Conservation (phyloP, 257 asterid species). For the Capsicum rhomboideum region DNA sequence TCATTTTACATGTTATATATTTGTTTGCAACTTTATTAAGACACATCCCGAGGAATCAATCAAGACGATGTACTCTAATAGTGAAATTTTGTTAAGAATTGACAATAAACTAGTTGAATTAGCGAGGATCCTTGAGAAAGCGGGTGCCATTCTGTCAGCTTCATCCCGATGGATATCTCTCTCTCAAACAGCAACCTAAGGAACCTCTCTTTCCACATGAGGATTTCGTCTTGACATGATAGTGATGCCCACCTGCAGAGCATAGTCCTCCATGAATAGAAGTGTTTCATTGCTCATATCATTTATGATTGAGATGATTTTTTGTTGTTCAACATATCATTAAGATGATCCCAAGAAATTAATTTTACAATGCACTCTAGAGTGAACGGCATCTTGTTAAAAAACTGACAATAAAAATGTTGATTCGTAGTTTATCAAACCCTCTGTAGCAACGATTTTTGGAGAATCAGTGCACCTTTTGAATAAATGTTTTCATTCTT, state of each 20-base stretch:
- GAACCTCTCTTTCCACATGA: no score
- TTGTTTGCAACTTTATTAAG: neutral
- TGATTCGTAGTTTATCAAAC: neutral
- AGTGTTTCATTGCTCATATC: neutral
- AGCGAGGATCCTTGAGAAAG: no score
- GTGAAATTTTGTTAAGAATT: neutral
- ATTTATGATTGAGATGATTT: neutral
- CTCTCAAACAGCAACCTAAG: no score
- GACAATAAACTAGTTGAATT: neutral
- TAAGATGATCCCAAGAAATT: neutral
- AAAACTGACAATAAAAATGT: neutral
- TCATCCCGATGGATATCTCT: no score
- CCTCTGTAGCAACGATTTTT: neutral
- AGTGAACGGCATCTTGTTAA: neutral
- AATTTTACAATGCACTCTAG: neutral
- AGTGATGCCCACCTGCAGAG: no score
- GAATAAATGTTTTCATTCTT: neutral
- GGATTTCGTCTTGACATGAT: no score
- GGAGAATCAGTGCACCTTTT: neutral
- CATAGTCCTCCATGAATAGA: no score
- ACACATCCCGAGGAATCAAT: neutral
- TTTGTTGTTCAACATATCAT: neutral
- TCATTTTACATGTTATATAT: neutral
- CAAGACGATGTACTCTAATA: neutral
- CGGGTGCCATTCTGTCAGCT: no score